Conservation (phyloP, 1,139 yeast genomes). For the Kurtzmaniella quercitrusa region DNA sequence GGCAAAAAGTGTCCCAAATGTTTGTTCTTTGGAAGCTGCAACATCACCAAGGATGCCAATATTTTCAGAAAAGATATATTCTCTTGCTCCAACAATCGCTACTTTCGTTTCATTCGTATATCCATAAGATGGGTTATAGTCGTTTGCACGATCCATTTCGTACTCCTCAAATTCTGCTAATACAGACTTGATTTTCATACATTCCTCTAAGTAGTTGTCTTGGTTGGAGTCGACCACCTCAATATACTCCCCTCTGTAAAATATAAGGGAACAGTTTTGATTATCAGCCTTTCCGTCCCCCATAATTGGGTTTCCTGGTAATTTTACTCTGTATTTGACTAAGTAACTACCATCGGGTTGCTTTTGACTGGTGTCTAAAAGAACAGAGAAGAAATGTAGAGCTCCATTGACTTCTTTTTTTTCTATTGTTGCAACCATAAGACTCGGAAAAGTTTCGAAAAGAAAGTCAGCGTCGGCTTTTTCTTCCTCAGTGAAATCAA, state of each 20-base stretch:
- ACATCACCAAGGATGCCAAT: slow-evolving; percentile 85
- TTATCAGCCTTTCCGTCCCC: slow-evolving; percentile 92
- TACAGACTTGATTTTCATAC: slow-evolving; percentile 73
- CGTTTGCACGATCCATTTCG: slow-evolving; percentile 27
- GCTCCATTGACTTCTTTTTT: slow-evolving; percentile 32
- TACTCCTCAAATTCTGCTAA: slow-evolving; percentile 75
- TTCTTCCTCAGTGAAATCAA: slow-evolving; percentile 49
- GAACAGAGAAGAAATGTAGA: slow-evolving; percentile 51
- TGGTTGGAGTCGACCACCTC: slow-evolving; percentile 88
- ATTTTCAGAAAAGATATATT: slow-evolving; percentile 81
- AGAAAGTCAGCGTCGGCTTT: slow-evolving; percentile 51
- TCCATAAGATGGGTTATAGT: slow-evolving; percentile 46
- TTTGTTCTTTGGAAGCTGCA: slow-evolving; percentile 92
- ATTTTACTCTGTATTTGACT: slow-evolving; percentile 50
- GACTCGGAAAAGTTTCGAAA: slow-evolving; percentile 57
- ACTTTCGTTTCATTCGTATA: slow-evolving; percentile 44
- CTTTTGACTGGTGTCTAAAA: slow-evolving; percentile 49
- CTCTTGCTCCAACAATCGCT: slow-evolving; percentile 86
- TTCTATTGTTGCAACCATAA: slow-evolving; percentile 58
- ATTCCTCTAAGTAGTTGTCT: slow-evolving; percentile 82
- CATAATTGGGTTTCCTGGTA: slow-evolving; percentile 82
- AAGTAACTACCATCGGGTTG: slow-evolving; percentile 37
- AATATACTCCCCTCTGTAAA: slow-evolving; percentile 80
- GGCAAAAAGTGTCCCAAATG: slow-evolving; percentile 87
- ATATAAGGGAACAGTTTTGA: slow-evolving; percentile 74